Evolutionary conservation across 2,329 filamentous ascomycete genomes (phyloP), one percentile per base, ranked within the genome.

Genomic region (Ophiostoma novo-ulmi): DNA sequence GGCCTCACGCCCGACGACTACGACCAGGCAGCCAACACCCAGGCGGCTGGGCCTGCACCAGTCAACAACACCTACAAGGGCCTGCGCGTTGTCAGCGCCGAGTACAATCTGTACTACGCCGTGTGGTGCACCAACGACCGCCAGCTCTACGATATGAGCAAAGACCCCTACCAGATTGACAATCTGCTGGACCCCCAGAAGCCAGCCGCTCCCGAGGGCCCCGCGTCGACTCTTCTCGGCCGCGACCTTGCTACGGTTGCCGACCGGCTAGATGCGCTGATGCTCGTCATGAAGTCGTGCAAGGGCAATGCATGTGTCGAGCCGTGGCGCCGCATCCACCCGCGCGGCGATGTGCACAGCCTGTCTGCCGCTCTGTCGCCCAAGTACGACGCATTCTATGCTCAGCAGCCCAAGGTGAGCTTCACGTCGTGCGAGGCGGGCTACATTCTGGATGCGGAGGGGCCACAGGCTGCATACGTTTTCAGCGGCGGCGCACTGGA

Each of bases 111-210:
- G 10, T 86, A 87, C 72, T 91, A 91, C 75, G 84, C 86, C 0
- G 86, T 90, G 0, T 91, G 89, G 88, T 91, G 89, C 75, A 89
- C 80, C 7, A 87, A 87, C 68, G 88, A 90, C 75, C 84, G 86
- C 69, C 88, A 91, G 76, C 81, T 89, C 1, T 91, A 90, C 75
- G 83, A 91, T 22, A 71, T 70, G 67, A 52, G 22, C 7, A 71
- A 69, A 65, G 85, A 87, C 70, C 84, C 83, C 1, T 80, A 81
- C 39, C 83, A 88, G 75, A 77, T 85, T 22, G 74, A 77, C 61
- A 88, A 88, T 67, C 75, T 84, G 0, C 73, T 75, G 7, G 71
- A 72, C 67, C 35, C 61, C 8, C 11, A 66, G 8, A 64, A 38
- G 10, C 66, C 17, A 58, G 75, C 36, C 1, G 72, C 75, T 48